Conservation (phyloP, 768 basidiomycete species). For the Kwoniella europaea region DNA sequence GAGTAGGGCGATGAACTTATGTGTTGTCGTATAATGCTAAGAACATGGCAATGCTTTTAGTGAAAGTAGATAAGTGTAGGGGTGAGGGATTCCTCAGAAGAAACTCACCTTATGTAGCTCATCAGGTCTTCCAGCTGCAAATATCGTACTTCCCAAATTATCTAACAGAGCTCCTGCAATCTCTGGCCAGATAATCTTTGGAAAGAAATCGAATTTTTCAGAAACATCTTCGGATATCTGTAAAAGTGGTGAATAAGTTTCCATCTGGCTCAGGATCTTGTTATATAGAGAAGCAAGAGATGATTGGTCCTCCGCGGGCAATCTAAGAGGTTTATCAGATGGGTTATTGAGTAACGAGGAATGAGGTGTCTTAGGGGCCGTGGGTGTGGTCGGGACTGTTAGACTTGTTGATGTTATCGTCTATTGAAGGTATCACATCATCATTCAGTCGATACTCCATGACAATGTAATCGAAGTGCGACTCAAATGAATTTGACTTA, state of each 20-base stretch:
- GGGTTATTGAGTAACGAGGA: constrained; percentile 62
- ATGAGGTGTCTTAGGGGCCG: constrained; percentile 70
- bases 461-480: background rate
- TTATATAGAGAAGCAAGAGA: constrained; percentile 79
- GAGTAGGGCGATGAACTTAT: constrained; percentile 78
- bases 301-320: constrained; percentile 62
- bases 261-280: constrained; percentile 64
- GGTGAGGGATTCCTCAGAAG: too few species aligned
- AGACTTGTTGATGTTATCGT: constrained; percentile 76
- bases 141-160: constrained; percentile 79
- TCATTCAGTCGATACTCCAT: too few species aligned
- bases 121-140: constrained; percentile 87
- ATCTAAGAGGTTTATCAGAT: constrained; percentile 56
- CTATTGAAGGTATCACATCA: constrained; percentile 58
- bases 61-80: background rate
- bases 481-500: constrained; percentile 51
- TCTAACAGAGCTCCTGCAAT: constrained; percentile 78
- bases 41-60: background rate
- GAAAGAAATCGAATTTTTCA: constrained; percentile 75
- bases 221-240: constrained; percentile 20
- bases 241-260: constrained; percentile 68
- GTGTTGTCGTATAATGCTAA: constrained; percentile 83
- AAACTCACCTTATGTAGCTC: constrained; percentile 80
- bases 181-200: constrained; percentile 87
- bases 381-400: constrained; percentile 71